Base-by-base conservation (phyloP, 139 green algal species). In the Chlamydomonas eustigma region DNA sequence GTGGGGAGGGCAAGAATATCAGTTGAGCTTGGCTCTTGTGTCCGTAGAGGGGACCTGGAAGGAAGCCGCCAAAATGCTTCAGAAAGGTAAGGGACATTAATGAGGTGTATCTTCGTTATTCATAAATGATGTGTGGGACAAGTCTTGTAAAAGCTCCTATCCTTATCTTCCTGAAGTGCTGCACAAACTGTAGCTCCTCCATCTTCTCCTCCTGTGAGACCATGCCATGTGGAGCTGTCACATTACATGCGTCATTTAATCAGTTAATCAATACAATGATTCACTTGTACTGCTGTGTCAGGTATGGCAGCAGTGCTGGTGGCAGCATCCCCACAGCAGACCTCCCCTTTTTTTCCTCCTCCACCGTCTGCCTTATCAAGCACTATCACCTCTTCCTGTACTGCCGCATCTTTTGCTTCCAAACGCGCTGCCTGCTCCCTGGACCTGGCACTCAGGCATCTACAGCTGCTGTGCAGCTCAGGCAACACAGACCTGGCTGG, bases 21-120 rank as follows among this genome's bases (percentile, higher is more conserved):
- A 24, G 3, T 39, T 75, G 69, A 65, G 69, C 39, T 28, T 75
- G 8, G 69, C 69, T 38, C 37, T 75, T 24, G 25, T 75, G 37
- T 75, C 69, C 25, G 37, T 51, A 3, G 32, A 58, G 69, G 24
- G 39, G 3, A 30, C 63, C 37, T 51, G 35, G 37, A 28, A 36
- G 3, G 35, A 36, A n/a, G 35, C 50, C 3, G 37, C n/a, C 8
- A 39, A 22, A 39, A n/a, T 75, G 69, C 37, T 75, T 38, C 69
- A 64, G 35, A 25, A 64, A 6, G 69, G 69, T 52, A 35, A 30
- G 69, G 2, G 3, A 1, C 25, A 4, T 2, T 64, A 22, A 2
- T 28, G 22, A 33, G 35, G 2, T 37, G 18, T 50, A 22, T 30
- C 28, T 73, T 4, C 66, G n/a, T n/a, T n/a, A n/a, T n/a, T n/a